A percentile compares a stretch with the other conserved stretches of the same genome.
Conservation (phyloP, 257 asterid genomes). For the Parsonsia alboflavescens region DNA sequence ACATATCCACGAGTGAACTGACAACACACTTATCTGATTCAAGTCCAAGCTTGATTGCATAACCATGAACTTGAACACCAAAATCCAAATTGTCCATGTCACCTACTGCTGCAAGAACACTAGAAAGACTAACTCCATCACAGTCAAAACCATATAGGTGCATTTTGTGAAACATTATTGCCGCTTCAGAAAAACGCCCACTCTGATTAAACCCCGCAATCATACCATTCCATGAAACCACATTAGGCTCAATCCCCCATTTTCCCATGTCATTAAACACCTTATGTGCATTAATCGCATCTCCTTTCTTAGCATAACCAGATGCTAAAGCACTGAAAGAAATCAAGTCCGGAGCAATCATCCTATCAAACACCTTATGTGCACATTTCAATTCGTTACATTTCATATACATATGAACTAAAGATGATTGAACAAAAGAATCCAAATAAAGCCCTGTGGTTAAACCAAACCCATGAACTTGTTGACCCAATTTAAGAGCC, state of each 20-base stretch:
- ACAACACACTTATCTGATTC: conserved; percentile 53
- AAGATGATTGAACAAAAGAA: conserved; percentile 62
- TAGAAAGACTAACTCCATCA: conserved; percentile 70
- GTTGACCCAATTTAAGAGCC: conserved; percentile 44
- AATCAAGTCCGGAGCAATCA: conserved; percentile 53
- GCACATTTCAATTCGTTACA: conserved; percentile 47
- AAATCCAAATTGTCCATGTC: conserved; percentile 41
- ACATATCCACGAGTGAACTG: conserved; percentile 78
- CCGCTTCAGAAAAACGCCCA: conserved; percentile 53
- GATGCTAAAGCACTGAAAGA: conserved; percentile 79
- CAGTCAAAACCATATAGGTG: conserved; percentile 44
- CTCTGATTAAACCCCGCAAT: conserved; percentile 94
- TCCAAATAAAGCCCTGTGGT: conserved; percentile 52
- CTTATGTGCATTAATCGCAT: conserved; percentile 40
- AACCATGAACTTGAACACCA: conserved; percentile 69
- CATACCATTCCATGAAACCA: conserved; percentile 84
- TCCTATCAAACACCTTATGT: conserved; percentile 43
- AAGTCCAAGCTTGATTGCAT: conserved; percentile 59
- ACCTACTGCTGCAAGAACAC: conserved; percentile 81
- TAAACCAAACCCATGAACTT: conserved; percentile 67
- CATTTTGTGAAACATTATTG: conserved; percentile 56
- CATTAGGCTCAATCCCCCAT: conserved; percentile 57
- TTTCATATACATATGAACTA: conserved; percentile 66
- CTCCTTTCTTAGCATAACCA: conserved; percentile 76
- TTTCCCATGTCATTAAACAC: conserved; percentile 37